Base-by-base conservation (phyloP, 176 grass and related monocot species). In the Pontederia paniculata region DNA sequence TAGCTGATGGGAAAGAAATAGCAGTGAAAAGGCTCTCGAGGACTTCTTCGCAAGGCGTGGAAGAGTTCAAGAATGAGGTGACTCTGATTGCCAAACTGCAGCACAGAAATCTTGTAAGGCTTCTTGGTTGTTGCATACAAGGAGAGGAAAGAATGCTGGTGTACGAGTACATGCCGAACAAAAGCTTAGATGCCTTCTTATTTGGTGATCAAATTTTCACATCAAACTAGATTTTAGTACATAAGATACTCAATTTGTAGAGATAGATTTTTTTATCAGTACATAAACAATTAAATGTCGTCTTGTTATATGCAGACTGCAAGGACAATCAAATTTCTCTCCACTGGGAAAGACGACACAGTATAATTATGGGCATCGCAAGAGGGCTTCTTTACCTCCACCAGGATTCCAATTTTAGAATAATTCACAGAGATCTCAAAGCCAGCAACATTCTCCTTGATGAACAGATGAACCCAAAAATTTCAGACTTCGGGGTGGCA, bases 1-100 rank as follows among this genome's bases (percentile, higher is more conserved):
- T 60, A 17, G 57, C 15, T 0, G 31, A 60, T 13, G 57, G 28
- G 10, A 9, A 60, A 43, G 57, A 60, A 43, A 43, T 60, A 3
- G 57, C 57, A 0, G 57, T 60, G 6, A 60, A 60, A 23, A 60
- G 57, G 15, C 57, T 60, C 14, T 60, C 57, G 2, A 44, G 18
- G 15, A 17, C 57, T 17, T 60, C 57, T 1, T 9, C 10, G 37
- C 57, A 60, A n/a, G 57, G 57, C 9, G 2, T 19, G 11, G 37
- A 60, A 10, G 57, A 60, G 28, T 60, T 60, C 57, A 60, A 60
- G 28, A 60, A 60, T 18, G 57, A 60, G 31, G 57, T 44, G 8
- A 17, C 11, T 15, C 10, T 60, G 31, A 60, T 60, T 44, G 31
- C 57, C 8, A 60, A 60, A 13, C 31, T 60, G 8, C 37, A 60